A percentile compares a stretch with the other conserved stretches of the same genome.
phyloP scores from a whole-genome alignment of 2,329 filamentous ascomycete species.

The Monosporascus sp. region DNA sequence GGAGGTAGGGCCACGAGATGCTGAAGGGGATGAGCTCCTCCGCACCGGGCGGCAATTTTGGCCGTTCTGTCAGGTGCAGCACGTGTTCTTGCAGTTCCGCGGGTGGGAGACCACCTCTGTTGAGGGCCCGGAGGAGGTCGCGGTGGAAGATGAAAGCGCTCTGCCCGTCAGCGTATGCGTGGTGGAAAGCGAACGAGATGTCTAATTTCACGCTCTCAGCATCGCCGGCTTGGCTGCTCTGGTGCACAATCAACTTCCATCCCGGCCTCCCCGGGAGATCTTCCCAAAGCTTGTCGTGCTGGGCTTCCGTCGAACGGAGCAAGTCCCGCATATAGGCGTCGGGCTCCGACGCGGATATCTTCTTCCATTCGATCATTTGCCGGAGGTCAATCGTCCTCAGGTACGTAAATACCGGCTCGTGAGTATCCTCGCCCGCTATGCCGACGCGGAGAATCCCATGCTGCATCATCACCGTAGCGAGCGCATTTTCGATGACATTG shows the following conservation, averaged over 20 bases:
- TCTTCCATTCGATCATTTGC: conserved; percentile 35
- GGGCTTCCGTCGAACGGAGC: conserved; percentile 27
- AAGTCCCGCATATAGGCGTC: conserved; percentile 27
- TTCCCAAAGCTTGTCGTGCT: conserved; percentile 37
- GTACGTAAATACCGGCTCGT: conserved; percentile 37
- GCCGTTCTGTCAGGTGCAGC: conserved; percentile 26
- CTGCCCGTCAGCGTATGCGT: conserved; percentile 47
- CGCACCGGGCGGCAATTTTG: conserved; percentile 32
- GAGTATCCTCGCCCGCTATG: conserved; percentile 40
- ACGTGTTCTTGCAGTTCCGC: conserved; percentile 15
- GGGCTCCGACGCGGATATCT: conserved; percentile 14
- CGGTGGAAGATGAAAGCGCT: conserved; percentile 45
- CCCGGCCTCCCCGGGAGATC: conserved; percentile 35
- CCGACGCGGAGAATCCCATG: conserved; percentile 45
- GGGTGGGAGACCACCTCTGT: conserved; percentile 8
- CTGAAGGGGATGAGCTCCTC: conserved; percentile 37
- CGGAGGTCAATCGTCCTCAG: conserved; percentile 37
- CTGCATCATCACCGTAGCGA: conserved; percentile 34
- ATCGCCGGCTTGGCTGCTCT: conserved; percentile 11
- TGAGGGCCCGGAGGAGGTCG: conserved; percentile 39
- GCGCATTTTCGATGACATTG: conserved; percentile 30
- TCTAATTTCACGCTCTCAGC: conserved; percentile 26
- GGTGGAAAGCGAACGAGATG: conserved; percentile 45
- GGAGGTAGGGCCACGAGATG: conserved; percentile 12
- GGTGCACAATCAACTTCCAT: conserved; percentile 41